Base-by-base conservation (phyloP, 345 rosid genomes). In the Ceriops tagal region DNA sequence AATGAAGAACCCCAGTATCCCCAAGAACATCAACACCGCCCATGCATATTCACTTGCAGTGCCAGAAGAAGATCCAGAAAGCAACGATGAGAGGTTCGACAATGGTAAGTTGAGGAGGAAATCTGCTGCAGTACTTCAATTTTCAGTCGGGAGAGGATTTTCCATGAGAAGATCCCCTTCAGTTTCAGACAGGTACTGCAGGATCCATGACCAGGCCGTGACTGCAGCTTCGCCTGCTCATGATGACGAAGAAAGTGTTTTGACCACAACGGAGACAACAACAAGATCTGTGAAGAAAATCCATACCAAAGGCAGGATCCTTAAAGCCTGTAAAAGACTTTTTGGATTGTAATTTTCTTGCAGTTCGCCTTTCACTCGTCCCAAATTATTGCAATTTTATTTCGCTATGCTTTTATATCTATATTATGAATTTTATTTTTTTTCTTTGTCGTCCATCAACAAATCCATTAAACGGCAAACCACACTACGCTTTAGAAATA, bases 121-220 rank as follows among this genome's bases (percentile, higher is more conserved):
- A 65, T 55, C 75, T 3, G 27, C 92, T 72, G 80, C 71, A 49
- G 72, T 74, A 19, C 67, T 79, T 72, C 85, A 77, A 34, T 74
- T 85, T 49, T 77, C 87, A 1, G 80, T 86, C 32, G 84, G 79
- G 71, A 80, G 82, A 49, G 92, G 85, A 18, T 79, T 91, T 71
- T 87, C 98, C 58, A 81, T 87, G 89, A 83, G 83, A 70, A 87
- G 96, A 82, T 91, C 96, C 58, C 81, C 91, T 0, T 93, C 98
- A 13, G 92, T 89, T 15, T 83, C 91, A 4, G 96, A 89, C 55
- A 88, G 93, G 64, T 88, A 93, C 58, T 72, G 89, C 30, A 83
- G 98, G 79, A 88, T 93, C 81, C 89, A 89, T 68, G 89, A 84
- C 77, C 93, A 85, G 77, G 72, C 93, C 68, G 75, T 75, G 59